phyloP scores from a whole-genome alignment of 1,284 basidiomycete species.

The Lentinula novae-zelandiae region DNA sequence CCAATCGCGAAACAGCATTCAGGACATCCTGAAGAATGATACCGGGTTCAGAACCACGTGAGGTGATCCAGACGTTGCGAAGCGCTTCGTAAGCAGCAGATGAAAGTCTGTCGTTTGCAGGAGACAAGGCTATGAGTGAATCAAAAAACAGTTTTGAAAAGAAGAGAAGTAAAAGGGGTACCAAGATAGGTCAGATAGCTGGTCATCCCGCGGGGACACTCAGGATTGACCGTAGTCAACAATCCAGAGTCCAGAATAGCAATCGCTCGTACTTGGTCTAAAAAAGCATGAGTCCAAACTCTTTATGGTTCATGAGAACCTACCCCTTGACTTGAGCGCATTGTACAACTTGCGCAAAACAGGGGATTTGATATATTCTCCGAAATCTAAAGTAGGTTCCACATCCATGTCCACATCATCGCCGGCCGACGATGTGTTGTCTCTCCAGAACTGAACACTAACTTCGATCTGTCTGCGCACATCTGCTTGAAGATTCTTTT shows the following conservation, averaged over 20 bases:
- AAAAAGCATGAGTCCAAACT: not conserved
- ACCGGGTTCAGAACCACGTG: conserved; percentile 15
- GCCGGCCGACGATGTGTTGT: conserved; percentile 14
- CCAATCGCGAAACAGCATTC: conserved; percentile 19
- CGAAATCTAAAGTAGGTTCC: conserved; percentile 13
- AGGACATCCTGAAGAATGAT: conserved; percentile 22
- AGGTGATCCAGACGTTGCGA: conserved; percentile 22
- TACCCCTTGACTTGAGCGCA: conserved; percentile 35
- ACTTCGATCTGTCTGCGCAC: not conserved
- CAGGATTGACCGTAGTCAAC: conserved; percentile 26
- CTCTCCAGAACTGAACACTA: conserved; percentile 13
- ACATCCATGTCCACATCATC: conserved; percentile 20
- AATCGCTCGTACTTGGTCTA: conserved; percentile 37
- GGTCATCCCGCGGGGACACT: conserved; percentile 27
- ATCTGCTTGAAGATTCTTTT: not conserved
- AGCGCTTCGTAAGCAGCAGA: conserved; percentile 24
- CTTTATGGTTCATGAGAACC: conserved; percentile 13
- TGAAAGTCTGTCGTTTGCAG: conserved; percentile 16
- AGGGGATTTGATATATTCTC: conserved; percentile 22
- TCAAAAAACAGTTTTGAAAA: not conserved
- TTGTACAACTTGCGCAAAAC: conserved; percentile 31
- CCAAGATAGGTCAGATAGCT: conserved; percentile 39
- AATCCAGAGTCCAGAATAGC: conserved; percentile 39
- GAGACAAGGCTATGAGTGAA: conserved; percentile 14
- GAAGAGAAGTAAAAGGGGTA: conserved; percentile 20